These are phyloP conservation scores for Aeschynomene evenia DNA, from an alignment of 306 rosid species.

Conservation along the genomic window DNA sequence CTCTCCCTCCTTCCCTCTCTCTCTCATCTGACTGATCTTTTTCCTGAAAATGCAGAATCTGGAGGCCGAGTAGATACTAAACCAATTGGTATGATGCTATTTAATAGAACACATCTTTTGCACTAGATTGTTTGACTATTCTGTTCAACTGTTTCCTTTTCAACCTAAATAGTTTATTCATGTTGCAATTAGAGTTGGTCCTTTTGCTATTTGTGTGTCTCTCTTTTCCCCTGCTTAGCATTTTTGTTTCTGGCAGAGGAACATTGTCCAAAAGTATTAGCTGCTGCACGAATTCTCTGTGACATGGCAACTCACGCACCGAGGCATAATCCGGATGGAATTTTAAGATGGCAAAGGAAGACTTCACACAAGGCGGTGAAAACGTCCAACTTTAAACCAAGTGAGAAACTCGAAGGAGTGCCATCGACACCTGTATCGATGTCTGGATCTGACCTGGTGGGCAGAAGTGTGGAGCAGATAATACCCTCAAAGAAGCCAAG, in stretches of 20 bases:
- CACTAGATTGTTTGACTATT: conserved; percentile 19
- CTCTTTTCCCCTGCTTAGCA: neutral
- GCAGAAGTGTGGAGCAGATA: conserved; percentile 47
- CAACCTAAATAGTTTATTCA: neutral
- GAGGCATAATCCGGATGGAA: conserved; percentile 53
- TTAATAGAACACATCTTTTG: conserved; percentile 19
- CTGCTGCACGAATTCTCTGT: conserved; percentile 75
- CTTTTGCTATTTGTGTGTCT: neutral
- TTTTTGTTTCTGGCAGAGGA: conserved; percentile 57
- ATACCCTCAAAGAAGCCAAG: conserved; percentile 70
- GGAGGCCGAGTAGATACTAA: conserved; percentile 47
- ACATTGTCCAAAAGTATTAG: conserved; percentile 52
- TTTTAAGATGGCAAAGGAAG: conserved; percentile 74
- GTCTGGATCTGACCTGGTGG: conserved; percentile 41
- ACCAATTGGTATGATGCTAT: conserved; percentile 38
- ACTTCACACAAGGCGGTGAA: conserved; percentile 71
- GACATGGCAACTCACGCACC: conserved; percentile 55
- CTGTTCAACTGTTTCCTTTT: neutral
- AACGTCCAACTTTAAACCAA: conserved; percentile 60
- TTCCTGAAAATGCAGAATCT: conserved; percentile 55
- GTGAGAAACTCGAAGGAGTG: conserved; percentile 55
- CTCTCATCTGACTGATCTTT: conserved; percentile 28
- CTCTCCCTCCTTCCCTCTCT: neutral
- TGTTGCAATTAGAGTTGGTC: conserved; percentile 10
- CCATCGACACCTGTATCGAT: conserved; percentile 35